Conservation (phyloP, 1,139 yeast species). For the Pichia sp. region DNA sequence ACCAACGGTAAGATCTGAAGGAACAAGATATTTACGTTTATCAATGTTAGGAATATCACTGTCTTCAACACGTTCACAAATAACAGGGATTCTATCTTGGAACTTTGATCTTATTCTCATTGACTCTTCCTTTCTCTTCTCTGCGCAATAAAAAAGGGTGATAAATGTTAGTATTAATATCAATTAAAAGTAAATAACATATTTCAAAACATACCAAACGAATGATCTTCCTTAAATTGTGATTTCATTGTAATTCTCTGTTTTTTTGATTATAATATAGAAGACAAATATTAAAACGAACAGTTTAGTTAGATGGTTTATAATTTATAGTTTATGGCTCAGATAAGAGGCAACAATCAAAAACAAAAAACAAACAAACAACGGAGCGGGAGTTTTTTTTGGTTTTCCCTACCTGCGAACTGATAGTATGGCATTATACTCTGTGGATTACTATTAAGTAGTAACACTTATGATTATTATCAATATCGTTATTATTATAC, state of each 20-base stretch:
- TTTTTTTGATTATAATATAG: no score
- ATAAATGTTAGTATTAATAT: constrained; percentile 1
- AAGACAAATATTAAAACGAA: no score
- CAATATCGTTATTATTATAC: no score
- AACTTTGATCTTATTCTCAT: constrained; percentile 86
- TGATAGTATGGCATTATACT: no score
- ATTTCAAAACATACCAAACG: constrained; percentile 70
- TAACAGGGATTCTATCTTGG: constrained; percentile 89
- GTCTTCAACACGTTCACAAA: constrained; percentile 96
- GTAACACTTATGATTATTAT: no score
- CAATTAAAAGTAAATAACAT: background rate
- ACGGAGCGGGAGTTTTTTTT: no score
- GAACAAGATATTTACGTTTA: constrained; percentile 93
- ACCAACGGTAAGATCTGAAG: constrained; percentile 93
- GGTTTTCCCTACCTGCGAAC: no score
- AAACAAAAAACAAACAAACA: background rate
- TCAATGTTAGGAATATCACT: constrained; percentile 95
- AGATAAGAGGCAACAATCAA: background rate
- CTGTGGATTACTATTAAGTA: no score
- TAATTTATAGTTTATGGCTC: no score
- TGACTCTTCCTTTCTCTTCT: constrained; percentile 94
- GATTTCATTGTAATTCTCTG: constrained; percentile 78
- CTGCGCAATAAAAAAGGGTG: constrained; percentile 33
- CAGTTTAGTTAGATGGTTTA: no score
- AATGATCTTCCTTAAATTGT: constrained; percentile 88